phyloP scores from a whole-genome alignment of 192 early-diverging fungal species.

The Backusella australiensis region DNA sequence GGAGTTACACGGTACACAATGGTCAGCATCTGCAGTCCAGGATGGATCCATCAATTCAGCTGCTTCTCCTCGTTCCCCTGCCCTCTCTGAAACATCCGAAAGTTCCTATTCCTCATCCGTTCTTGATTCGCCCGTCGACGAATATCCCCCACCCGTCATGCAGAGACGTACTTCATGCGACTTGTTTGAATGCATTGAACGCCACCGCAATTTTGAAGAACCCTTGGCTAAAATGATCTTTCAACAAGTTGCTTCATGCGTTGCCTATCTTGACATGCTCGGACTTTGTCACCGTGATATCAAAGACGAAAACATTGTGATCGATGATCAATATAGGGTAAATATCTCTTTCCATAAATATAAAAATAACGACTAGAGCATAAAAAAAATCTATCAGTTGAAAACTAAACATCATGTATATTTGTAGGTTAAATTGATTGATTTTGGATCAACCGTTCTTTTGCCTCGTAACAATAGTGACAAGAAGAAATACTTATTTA shows the following conservation, averaged over 20 bases:
- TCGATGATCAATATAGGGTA: conserved; percentile 50
- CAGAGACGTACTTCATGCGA: conserved; percentile 57
- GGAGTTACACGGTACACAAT: conserved; percentile 65
- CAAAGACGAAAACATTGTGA: conserved; percentile 72
- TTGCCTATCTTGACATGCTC: conserved; percentile 44
- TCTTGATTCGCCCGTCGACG: conserved; percentile 20
- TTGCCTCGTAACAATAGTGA: conserved; percentile 38
- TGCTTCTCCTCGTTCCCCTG: conserved; percentile 6
- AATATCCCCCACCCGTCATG: conserved; percentile 38
- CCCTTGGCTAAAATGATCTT: conserved; percentile 55
- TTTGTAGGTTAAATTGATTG: conserved; percentile 60
- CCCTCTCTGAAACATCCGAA: conserved; percentile 13
- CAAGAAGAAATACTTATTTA: conserved; percentile 40
- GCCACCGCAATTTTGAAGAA: conserved; percentile 54
- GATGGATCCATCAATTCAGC: background rate
- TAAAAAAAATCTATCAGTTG: background rate
- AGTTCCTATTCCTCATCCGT: conserved; percentile 16
- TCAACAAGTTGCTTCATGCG: conserved; percentile 53
- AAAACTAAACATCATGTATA: background rate
- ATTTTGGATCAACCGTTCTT: conserved; percentile 63
- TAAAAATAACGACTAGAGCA: background rate
- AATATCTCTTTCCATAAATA: background rate
- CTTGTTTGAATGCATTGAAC: conserved; percentile 67
- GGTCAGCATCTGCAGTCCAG: conserved; percentile 34
- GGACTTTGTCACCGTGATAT: conserved; percentile 61